These are phyloP conservation scores for Venturia effusa DNA, from an alignment of 2,329 filamentous ascomycete species.

Conservation along the genomic window DNA sequence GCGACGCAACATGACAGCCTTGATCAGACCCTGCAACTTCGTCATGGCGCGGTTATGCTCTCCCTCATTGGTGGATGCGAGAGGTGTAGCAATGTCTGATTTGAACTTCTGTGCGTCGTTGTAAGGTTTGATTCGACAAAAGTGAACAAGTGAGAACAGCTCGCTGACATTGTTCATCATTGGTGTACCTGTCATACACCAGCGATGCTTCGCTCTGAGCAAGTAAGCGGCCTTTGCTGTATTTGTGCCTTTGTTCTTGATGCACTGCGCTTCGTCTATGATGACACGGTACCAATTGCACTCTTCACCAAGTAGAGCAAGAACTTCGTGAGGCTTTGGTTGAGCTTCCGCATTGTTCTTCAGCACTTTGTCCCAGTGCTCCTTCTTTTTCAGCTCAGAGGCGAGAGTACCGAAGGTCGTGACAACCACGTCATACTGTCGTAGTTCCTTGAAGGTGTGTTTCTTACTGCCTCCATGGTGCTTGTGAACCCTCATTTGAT, in stretches of 20 bases:
- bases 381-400: conserved; percentile 53
- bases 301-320: conserved; percentile 48
- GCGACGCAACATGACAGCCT: conserved; percentile 70
- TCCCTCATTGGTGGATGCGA: conserved; percentile 29
- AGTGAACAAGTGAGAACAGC: conserved; percentile 65
- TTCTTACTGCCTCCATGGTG: conserved; percentile 51
- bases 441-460: conserved; percentile 50
- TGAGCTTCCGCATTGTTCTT: conserved; percentile 29
- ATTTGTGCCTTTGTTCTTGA: conserved; percentile 63
- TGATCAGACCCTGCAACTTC: conserved; percentile 63
- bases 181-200: conserved; percentile 71
- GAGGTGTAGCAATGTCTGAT: conserved; percentile 41
- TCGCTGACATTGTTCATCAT: conserved; percentile 84
- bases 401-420: conserved; percentile 68
- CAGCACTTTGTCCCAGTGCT: conserved; percentile 40
- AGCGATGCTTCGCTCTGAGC: conserved; percentile 51
- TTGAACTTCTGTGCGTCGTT: conserved; percentile 53
- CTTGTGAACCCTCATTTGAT: conserved; percentile 54
- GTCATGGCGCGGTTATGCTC: conserved; percentile 46
- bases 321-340: conserved; percentile 14
- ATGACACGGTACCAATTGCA: conserved; percentile 57
- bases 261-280: conserved; percentile 69
- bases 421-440: conserved; percentile 60
- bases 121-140: conserved; percentile 69
- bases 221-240: conserved; percentile 48